These are phyloP conservation scores for Lactifluus piperatus DNA, from an alignment of 768 basidiomycete species.

Conservation along the genomic window DNA sequence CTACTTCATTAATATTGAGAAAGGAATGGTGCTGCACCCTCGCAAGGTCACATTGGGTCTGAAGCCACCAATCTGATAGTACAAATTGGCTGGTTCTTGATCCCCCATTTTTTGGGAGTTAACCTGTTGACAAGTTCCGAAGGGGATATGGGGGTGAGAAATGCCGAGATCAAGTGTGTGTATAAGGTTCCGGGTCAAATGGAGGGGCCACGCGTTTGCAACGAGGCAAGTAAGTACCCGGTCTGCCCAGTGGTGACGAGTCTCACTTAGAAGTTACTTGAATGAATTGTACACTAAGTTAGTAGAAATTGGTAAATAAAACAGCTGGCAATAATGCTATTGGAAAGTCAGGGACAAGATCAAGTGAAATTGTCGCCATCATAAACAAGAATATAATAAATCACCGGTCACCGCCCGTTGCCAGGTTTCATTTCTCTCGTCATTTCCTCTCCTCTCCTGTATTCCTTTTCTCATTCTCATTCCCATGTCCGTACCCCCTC, in stretches of 20 bases:
- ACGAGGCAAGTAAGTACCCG: not conserved
- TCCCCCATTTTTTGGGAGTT: not conserved
- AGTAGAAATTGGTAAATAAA: no score
- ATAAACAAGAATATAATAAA: no score
- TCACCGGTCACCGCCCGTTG: not conserved
- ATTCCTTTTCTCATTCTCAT: not conserved
- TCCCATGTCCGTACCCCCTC: conserved; percentile 15
- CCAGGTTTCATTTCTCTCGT: not conserved
- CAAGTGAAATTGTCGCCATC: no score
- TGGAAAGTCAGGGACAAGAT: no score
- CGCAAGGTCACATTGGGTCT: conserved; percentile 12
- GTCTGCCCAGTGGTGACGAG: no score
- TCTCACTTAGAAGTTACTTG: no score
- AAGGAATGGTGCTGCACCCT: conserved; percentile 1
- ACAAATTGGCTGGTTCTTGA: not conserved
- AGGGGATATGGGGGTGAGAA: conserved; percentile 1
- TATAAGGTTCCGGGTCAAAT: not conserved
- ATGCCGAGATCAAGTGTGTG: not conserved
- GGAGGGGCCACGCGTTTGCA: conserved; percentile 2
- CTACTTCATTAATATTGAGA: not conserved
- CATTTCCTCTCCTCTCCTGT: not conserved
- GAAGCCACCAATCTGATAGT: conserved; percentile 20
- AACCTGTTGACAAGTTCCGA: not conserved
- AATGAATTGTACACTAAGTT: not conserved
- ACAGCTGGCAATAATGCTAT: not conserved